Base-by-base conservation (phyloP, 306 rosid species). In the Prunus salicina region DNA sequence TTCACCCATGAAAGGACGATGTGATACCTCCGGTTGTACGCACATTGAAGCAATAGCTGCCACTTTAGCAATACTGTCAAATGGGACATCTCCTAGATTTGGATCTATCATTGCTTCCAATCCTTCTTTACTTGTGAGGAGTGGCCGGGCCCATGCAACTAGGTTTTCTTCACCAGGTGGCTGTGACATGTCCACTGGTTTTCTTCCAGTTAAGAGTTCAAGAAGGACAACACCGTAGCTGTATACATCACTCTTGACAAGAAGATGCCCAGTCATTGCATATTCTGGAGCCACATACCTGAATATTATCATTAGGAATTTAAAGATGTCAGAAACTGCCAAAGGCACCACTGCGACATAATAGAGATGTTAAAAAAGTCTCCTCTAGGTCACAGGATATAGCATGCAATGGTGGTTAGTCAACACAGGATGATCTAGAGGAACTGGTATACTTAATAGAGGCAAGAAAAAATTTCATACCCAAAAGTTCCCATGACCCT, bases 401-500 rank as follows among this genome's bases (percentile, higher is more conserved):
- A 50, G 62, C 12, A 51, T 50, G 41, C 53, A 62, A 64, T 66
- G 38, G 51, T 50, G 49, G 43, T 38, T 38, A 38, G 43, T 38
- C 43, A 38, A 38, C 43, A 38, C 7, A 38, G 8, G 43, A 50
- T 49, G 43, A 16, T 52, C 57, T 52, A 18, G 16, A 71, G 45
- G 52, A 75, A 28, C 25, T 10, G 57, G 45, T 18, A 62, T 32
- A 28, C 43, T 28, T 7, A 28, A 78, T 14, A 79, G 49, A 69
- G 57, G 12, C 19, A 41, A 56, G 64, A 57, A 60, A 32, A 70
- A 28, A 72, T 70, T 18, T 50, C 47, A n/a, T 87, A 95, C 99
- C 99, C 99, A 1, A 95, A 95, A 76, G 99, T 95, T 84, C 99
- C 99, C 99, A 95, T 95, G 79, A 95, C 99, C 12, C 96, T 93